These are phyloP conservation scores for Marasmius fiardii DNA, from an alignment of 1,284 basidiomycete genomes.

Conservation along the genomic window DNA sequence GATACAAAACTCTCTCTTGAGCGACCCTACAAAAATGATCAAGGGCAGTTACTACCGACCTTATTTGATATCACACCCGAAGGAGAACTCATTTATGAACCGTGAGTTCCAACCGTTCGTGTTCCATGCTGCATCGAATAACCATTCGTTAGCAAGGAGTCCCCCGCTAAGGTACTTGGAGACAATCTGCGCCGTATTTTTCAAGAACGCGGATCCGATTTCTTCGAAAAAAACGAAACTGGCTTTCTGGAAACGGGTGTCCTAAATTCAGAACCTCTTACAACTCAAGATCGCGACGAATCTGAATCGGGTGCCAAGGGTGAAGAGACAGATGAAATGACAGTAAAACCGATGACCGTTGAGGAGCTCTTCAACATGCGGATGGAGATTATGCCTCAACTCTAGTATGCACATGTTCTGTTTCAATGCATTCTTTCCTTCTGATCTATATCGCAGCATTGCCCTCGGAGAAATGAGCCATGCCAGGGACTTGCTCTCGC, in stretches of 20 bases:
- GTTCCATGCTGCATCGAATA: conserved; percentile 16
- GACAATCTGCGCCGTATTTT: conserved; percentile 69
- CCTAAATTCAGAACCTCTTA: conserved; percentile 21
- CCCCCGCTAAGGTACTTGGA: conserved; percentile 50
- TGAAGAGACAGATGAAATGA: conserved; percentile 26
- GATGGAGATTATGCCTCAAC: conserved; percentile 61
- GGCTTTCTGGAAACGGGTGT: conserved; percentile 21
- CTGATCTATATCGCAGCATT: conserved; percentile 41
- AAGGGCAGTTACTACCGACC: conserved; percentile 55
- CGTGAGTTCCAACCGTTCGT: conserved; percentile 40
- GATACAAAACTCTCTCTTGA: conserved; percentile 66
- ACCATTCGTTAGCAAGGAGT: conserved; percentile 42
- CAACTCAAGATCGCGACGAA: conserved; percentile 11
- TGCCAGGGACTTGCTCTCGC: conserved; percentile 63
- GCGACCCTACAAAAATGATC: conserved; percentile 74
- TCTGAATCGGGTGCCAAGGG: conserved; percentile 23
- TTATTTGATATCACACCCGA: conserved; percentile 68
- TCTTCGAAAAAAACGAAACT: conserved; percentile 58
- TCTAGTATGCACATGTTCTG: conserved; percentile 49
- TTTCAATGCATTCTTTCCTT: conserved; percentile 10
- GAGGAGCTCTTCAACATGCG: conserved; percentile 74
- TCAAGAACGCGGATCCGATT: conserved; percentile 66
- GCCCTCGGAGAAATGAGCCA: conserved; percentile 76
- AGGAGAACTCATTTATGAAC: conserved; percentile 65
- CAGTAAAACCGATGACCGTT: conserved; percentile 56